Evolutionary conservation across 805 yeast species (phyloP).

Genomic region (Schwanniomyces occidentalis): DNA sequence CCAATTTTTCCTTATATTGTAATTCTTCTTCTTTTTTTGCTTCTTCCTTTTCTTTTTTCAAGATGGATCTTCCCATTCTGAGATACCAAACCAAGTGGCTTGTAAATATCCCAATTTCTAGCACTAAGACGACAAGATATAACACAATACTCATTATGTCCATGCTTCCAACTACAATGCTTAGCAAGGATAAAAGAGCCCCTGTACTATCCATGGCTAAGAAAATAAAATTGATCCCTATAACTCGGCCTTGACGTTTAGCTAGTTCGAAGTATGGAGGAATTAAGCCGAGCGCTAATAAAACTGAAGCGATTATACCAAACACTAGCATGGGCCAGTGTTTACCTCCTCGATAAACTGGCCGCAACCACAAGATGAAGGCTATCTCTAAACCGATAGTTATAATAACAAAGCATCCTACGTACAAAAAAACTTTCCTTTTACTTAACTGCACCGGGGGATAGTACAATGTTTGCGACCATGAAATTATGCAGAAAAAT

Average conservation of each 20-base stretch:
- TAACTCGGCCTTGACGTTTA: conserved; percentile 78
- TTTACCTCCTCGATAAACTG: conserved; percentile 48
- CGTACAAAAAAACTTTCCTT: conserved; percentile 34
- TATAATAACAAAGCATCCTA: conserved; percentile 38
- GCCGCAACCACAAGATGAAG: conserved; percentile 67
- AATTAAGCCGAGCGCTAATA: conserved; percentile 73
- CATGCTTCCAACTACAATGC: conserved; percentile 54
- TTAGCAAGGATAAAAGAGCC: conserved; percentile 70
- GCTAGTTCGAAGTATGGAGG: conserved; percentile 89
- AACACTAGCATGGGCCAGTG: conserved; percentile 79
- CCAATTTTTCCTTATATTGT: no score
- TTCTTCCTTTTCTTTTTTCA: conserved; percentile 30
- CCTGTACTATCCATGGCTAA: conserved; percentile 76
- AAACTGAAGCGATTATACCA: conserved; percentile 77
- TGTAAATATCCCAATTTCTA: conserved; percentile 75
- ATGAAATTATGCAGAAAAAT: conserved; percentile 63
- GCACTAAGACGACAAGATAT: conserved; percentile 67
- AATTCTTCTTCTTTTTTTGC: no score
- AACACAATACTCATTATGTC: conserved; percentile 81
- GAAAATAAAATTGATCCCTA: conserved; percentile 86
- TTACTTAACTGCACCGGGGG: conserved; percentile 58
- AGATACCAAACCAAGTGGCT: conserved; percentile 71
- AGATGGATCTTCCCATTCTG: conserved; percentile 23
- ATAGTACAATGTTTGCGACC: conserved; percentile 60
- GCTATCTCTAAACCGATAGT: conserved; percentile 69